These are phyloP conservation scores for Monosporascus sp. DNA, from an alignment of 2,329 filamentous ascomycete genomes.

Conservation along the genomic window DNA sequence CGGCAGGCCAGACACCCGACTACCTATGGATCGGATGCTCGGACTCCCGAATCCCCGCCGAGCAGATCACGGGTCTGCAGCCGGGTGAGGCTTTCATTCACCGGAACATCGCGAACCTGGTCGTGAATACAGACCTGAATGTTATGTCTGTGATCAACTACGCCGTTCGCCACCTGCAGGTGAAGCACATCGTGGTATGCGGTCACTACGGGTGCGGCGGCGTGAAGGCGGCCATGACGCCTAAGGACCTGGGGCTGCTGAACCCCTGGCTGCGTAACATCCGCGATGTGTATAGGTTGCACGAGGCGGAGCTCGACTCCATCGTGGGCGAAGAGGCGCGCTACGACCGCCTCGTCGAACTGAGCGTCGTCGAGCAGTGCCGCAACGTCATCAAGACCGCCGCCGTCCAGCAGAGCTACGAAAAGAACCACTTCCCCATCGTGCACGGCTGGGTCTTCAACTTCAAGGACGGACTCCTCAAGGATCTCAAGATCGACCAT, in stretches of 20 bases:
- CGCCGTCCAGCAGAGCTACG: constrained; percentile 67
- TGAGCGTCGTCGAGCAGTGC: constrained; percentile 76
- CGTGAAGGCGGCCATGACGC: constrained; percentile 68
- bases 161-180: constrained; percentile 72
- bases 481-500: constrained; percentile 59
- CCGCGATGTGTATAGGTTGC: constrained; percentile 66
- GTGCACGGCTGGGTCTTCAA: constrained; percentile 73
- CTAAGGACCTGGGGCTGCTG: constrained; percentile 63
- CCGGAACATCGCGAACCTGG: constrained; percentile 90
- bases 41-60: constrained; percentile 87
- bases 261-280: constrained; percentile 74
- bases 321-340: constrained; percentile 53
- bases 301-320: constrained; percentile 64
- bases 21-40: constrained; percentile 88
- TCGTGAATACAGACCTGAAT: constrained; percentile 74
- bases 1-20: constrained; percentile 60
- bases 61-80: constrained; percentile 73
- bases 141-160: constrained; percentile 81
- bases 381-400: constrained; percentile 75
- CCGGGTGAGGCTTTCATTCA: constrained; percentile 93
- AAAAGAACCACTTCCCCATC: constrained; percentile 58
- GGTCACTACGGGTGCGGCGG: constrained; percentile 75
- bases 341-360: constrained; percentile 69
- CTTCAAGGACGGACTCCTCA: constrained; percentile 61
- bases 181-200: constrained; percentile 76